Base-by-base conservation (phyloP, 768 basidiomycete genomes). In the Trametes gibbosa region DNA sequence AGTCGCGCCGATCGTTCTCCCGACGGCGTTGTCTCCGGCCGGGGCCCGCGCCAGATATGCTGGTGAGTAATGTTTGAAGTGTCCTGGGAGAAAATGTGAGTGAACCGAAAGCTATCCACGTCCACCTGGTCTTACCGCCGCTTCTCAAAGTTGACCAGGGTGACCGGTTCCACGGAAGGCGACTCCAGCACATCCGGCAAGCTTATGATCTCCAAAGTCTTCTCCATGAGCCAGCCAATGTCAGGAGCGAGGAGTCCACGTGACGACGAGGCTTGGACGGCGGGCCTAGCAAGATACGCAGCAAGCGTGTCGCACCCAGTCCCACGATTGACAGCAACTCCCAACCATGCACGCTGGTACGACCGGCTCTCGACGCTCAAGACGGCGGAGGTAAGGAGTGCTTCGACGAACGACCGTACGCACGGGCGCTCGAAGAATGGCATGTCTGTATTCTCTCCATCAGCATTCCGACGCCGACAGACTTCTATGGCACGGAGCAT, bases 141-240 rank as follows among this genome's bases (percentile, higher is more conserved):
- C 67, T 94, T 94, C 62, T 92, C 87, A 64, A 92, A 84, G 67
- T 92, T 93, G 45, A 94, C 80, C 37, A 93, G 79, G 37, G 75
- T 79, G 42, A 80, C 79, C 35, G 77, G 78, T 61, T 84, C 83
- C 35, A 80, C 79, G n/a, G 75, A 69, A 0, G 77, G 68, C 16
- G 83, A 78, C 47, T 84, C 81, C 8, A 90, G 72, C 16, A 85
- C 77, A 68, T 94, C 90, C 3, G 90, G 85, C 51, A 85, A 80
- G 25, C 86, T 84, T 58, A 92, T 82, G 47, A 93, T 77, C 69
- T 93, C 92, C 35, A 93, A 73, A 72, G 93, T 82, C 43, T 90
- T 82, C 69, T 94, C 92, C 57, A 94, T 69, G 39, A 92, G 73
- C 90, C 91, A 94, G 10, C 89, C 89, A 63, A 91, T 81, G 68